Conservation (phyloP, 257 asterid genomes). For the Verbena officinalis region DNA sequence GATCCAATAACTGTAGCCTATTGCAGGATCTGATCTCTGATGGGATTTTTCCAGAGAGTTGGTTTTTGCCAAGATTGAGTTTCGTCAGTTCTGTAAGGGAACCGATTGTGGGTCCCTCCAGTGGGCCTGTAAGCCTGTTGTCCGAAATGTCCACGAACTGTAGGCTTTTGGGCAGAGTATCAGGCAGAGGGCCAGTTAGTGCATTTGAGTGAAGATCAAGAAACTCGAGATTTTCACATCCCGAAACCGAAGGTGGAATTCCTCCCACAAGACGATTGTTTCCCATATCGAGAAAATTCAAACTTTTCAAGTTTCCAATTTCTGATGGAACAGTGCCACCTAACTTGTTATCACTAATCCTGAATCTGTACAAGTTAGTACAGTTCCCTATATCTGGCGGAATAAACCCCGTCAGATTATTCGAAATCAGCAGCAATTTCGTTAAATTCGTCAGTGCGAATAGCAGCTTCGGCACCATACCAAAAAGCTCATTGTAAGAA, state of each 20-base stretch:
- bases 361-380: conserved; percentile 77
- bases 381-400: conserved; percentile 90
- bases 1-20: conserved; percentile 79
- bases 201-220: conserved; percentile 89
- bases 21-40: conserved; percentile 67
- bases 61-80: conserved; percentile 71
- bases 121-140: conserved; percentile 62
- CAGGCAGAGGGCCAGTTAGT: conserved; percentile 69
- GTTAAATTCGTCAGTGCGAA: conserved; percentile 69
- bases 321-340: conserved; percentile 90
- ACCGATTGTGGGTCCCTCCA: conserved; percentile 57
- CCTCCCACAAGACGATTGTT: conserved; percentile 67
- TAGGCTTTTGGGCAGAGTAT: conserved; percentile 62
- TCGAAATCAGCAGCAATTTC: conserved; percentile 70
- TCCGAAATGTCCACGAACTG: conserved; percentile 85
- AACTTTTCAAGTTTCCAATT: conserved; percentile 63
- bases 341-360: conserved; percentile 66
- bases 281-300: conserved; percentile 82
- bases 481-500: conserved; percentile 78
- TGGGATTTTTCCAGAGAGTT: conserved; percentile 74
- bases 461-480: conserved; percentile 67
- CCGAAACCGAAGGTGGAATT: conserved; percentile 68
- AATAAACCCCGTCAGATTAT: conserved; percentile 75
- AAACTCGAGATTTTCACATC: conserved; percentile 74
- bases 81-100: conserved; percentile 69